Base-by-base conservation (phyloP, 2,329 filamentous ascomycete species). In the Alternaria sp. region DNA sequence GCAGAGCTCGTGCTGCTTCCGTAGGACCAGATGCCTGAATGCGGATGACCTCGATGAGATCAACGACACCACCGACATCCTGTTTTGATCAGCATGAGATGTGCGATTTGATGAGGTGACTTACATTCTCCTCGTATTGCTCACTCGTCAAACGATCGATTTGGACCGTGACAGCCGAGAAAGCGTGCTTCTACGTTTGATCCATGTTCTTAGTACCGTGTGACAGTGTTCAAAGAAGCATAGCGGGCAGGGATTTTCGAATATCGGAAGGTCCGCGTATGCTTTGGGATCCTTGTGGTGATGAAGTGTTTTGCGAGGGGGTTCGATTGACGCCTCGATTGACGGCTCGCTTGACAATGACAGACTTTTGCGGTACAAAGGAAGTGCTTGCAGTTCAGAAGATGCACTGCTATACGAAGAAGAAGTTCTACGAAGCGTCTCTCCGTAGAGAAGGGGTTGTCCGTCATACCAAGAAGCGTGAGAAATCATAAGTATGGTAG, bases 41-140 rank as follows among this genome's bases (percentile, higher is more conserved):
- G 69, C 92, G 91, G 77, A 99, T 92, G 60, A 96, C 93, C 80
- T 99, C 96, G 67, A 98, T 92, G 23, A 99, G 88, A 74, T 98
- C 94, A 44, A 95, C 92, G 68, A 99, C 93, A 23, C 95, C 96
- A 73, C 92, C 91, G 40, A 96, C 85, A 79, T 98, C 76, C 75
- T 75, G 28, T 3, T 10, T 12, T 4, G 2, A 40, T 66, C 21
- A 23, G 21, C 21, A 23, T 23, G 21, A 23, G 21, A 23, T 23
- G 5, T 23, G 21, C 21, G 21, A 23, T 23, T 23, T 23, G 21
- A 23, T 23, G 21, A 23, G 21, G 21, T 23, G 21, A 23, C 21
- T 23, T 23, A 23, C 21, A 23, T 23, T 93, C 77, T 96, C 93
- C 64, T 96, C 91, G 80, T 92, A 96, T 66, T 91, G 86, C 81